Evolutionary conservation across 257 asterid genomes (phyloP), one percentile per base, ranked within the genome.

Genomic region (Forsythia viridissima): DNA sequence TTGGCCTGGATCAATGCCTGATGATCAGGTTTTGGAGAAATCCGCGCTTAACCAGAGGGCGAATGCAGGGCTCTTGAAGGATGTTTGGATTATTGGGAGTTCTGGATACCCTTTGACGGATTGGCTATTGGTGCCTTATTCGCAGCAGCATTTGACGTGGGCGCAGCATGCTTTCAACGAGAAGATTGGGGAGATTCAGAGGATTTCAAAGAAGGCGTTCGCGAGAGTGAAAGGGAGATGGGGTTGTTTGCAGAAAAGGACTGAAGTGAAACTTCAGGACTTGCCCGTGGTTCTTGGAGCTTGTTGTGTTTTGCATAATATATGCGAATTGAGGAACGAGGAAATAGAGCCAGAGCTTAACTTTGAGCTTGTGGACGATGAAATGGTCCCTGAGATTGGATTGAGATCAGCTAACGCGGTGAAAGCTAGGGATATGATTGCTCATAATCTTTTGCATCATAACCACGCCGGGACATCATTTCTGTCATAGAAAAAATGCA

Each of bases 1-100:
- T 0, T 93, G 93, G 76, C 99, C 99, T 0, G 99, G 99, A 6
- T 95, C 98, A 36, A 95, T 95, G 99, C 82, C 98, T 2, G 97
- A 95, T 61, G 99, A 93, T 76, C 96, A 93, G 75, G 97, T 95
- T 4, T 74, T 95, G 52, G 98, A 95, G 48, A 93, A 93, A 65
- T 95, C 99, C 3, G 93, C 98, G 0, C 92, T 93, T 5, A 87
- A 65, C 1, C 97, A 90, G 57, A 75, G 97, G 79, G 98, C 98
- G 0, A 90, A 88, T 38, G 91, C 90, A 0, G 98, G 98, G 39
- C 87, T 89, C 65, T 82, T 91, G 72, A 83, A 90, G 20, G 92
- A 92, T 4, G 90, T 85, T 30, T 92, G 97, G 97, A 86, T 95
- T 21, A 90, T 92, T 16, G 99, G 98, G 0, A 90, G 94, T 3